Base-by-base conservation (phyloP, 495 filamentous ascomycete species). In the Lasiosphaeris hirsuta region DNA sequence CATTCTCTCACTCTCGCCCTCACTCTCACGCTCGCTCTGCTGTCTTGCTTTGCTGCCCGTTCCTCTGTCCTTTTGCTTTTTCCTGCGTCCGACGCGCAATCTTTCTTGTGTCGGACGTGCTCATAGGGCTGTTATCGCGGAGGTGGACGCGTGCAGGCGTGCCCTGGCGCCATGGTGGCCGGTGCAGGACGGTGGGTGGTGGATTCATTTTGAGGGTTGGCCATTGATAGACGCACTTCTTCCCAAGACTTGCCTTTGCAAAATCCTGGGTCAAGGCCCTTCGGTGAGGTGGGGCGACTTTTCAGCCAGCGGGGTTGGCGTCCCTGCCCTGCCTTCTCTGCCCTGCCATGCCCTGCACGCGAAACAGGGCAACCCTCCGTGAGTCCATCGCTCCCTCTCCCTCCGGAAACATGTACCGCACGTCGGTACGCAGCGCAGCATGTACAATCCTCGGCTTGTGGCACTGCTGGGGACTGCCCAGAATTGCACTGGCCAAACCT, bases 401-500 rank as follows among this genome's bases (percentile, higher is more conserved):
- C 23, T 2, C 2, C 23, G 23, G 23, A 30, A 30, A 41, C 39
- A 41, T 41, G 11, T 41, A 15, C 14, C 11, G 11, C 7, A 2
- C 39, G 2, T 41, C 39, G 2, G 39, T 7, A 15, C 39, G 14
- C 39, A 41, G 10, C 14, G 11, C 39, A 11, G 39, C 11, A 41
- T 34, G 38, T 35, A 56, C 52, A 15, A 47, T 14, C 50, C 58
- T 43, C 40, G 51, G 59, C 56, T 54, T 52, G 71, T 72, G 75
- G 71, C 72, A 71, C 69, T 72, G 50, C 17, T 23, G 43, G 43
- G 43, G 23, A 30, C 23, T 30, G 23, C 23, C 5, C 23, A 30
- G 23, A 30, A 30, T 30, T 30, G 69, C 71, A 66, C 62, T 58
- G 72, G 60, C 66, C 61, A 69, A 59, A 68, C 67, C 72, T 74